A percentile compares a stretch with the other conserved stretches of the same genome.
These are phyloP conservation scores for Acacia confusa DNA, from an alignment of 306 rosid genomes.

Conservation along the genomic window DNA sequence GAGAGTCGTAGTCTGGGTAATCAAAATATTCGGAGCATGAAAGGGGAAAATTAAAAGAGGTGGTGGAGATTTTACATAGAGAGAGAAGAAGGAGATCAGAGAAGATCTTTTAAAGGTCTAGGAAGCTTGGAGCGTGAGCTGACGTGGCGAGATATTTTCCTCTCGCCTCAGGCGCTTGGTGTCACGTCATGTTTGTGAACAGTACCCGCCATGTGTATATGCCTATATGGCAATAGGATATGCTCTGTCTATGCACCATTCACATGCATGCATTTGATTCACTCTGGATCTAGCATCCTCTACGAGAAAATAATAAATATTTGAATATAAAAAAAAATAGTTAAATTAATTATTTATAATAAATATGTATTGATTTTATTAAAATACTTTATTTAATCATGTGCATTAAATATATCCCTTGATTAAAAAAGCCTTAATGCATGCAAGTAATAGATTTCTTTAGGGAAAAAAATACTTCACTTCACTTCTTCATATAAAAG, in stretches of 20 bases:
- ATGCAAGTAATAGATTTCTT: no score
- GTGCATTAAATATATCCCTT: no score
- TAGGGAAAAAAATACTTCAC: no score
- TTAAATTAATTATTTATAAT: no score
- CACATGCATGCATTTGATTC: background rate
- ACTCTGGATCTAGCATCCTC: background rate
- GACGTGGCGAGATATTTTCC: constrained; percentile 47
- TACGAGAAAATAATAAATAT: no score
- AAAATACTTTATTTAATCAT: no score
- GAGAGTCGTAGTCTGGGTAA: background rate
- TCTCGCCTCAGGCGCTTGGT: constrained; percentile 8
- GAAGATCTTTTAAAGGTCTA: constrained; percentile 30
- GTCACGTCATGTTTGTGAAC: constrained; percentile 34
- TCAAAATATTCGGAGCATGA: background rate
- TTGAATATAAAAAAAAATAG: no score
- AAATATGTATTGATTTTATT: no score
- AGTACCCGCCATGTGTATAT: background rate
- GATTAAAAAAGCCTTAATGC: no score
- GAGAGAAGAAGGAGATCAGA: background rate
- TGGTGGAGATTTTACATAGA: constrained; percentile 12
- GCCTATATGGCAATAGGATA: background rate
- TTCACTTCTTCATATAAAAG: no score
- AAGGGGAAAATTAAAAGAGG: background rate
- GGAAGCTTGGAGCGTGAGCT: constrained; percentile 25
- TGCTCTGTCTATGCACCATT: background rate